Conservation (phyloP, 2,329 filamentous ascomycete species). For the Calonectria naviculata region DNA sequence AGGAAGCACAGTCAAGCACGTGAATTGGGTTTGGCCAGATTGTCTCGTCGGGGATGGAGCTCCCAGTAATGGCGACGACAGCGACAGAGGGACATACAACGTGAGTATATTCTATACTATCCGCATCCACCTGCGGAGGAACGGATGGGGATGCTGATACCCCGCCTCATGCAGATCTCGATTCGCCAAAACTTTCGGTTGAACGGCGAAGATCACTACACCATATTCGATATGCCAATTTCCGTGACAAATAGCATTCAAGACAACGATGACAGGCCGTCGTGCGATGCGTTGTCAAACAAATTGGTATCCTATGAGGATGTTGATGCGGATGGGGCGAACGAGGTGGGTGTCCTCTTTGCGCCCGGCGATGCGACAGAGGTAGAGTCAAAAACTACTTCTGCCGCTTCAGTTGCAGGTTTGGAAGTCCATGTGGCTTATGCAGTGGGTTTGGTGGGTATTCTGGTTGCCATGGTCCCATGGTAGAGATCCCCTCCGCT, state of each 20-base stretch:
- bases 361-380: constrained; percentile 62
- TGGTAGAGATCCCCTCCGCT: background rate
- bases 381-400: constrained; percentile 44
- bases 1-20: constrained; percentile 78
- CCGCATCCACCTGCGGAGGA: background rate
- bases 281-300: constrained; percentile 64
- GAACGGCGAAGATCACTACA: constrained; percentile 73
- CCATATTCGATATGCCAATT: constrained; percentile 77
- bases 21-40: constrained; percentile 78
- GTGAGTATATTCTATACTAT: constrained; percentile 44
- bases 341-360: constrained; percentile 60
- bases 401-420: constrained; percentile 11
- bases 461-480: background rate
- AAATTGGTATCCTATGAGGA: constrained; percentile 58
- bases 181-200: constrained; percentile 78
- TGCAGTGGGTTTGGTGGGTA: constrained; percentile 9
- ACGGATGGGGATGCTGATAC: constrained; percentile 7
- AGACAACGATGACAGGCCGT: constrained; percentile 51
- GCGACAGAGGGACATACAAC: constrained; percentile 70
- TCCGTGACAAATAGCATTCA: constrained; percentile 74
- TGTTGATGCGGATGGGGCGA: constrained; percentile 55
- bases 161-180: constrained; percentile 61
- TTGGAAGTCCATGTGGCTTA: constrained; percentile 5
- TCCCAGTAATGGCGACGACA: constrained; percentile 53
- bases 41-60: constrained; percentile 73